phyloP scores from a whole-genome alignment of 2,329 filamentous ascomycete species.

The Simplicillium sp. region DNA sequence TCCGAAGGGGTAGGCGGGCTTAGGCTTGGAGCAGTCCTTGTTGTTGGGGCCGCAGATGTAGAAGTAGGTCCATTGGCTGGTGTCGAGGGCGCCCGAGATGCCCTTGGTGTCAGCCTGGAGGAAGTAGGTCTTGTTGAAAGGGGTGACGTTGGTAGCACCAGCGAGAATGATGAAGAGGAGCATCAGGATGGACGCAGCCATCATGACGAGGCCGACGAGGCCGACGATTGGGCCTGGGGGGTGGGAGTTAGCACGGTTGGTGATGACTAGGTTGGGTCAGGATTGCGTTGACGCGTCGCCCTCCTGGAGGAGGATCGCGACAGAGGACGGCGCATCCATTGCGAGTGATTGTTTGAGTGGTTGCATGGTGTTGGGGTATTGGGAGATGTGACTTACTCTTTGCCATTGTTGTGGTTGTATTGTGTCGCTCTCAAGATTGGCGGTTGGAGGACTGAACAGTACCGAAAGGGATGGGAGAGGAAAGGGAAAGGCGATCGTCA shows the following conservation, averaged over 20 bases:
- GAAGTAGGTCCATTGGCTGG: constrained; percentile 87
- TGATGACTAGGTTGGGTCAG: too few relatives aligned
- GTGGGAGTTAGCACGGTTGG: too few relatives aligned
- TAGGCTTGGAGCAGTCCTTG: constrained; percentile 52
- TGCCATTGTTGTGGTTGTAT: constrained; percentile 2
- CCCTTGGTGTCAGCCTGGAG: constrained; percentile 66
- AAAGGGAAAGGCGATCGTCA: not conserved
- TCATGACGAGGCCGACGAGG: constrained; percentile 35
- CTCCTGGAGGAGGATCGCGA: too few relatives aligned
- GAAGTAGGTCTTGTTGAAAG: constrained; percentile 73
- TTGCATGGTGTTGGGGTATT: too few relatives aligned
- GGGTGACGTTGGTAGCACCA: constrained; percentile 37
- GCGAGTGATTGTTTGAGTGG: too few relatives aligned
- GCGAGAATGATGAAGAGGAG: constrained; percentile 52
- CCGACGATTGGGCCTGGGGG: constrained; percentile 29
- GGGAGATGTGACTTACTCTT: constrained; percentile 6
- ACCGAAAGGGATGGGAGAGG: not conserved
- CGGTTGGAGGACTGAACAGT: not conserved
- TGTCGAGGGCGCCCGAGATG: constrained; percentile 57
- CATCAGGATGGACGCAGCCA: constrained; percentile 41
- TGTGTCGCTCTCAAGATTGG: not conserved
- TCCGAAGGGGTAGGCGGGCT: constrained; percentile 60
- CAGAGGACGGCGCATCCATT: too few relatives aligned
- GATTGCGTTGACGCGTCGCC: too few relatives aligned
- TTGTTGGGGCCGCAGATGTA: constrained; percentile 62